These are phyloP conservation scores for Desmodesmus armatus DNA, from an alignment of 139 green algal species.

Conservation along the genomic window DNA sequence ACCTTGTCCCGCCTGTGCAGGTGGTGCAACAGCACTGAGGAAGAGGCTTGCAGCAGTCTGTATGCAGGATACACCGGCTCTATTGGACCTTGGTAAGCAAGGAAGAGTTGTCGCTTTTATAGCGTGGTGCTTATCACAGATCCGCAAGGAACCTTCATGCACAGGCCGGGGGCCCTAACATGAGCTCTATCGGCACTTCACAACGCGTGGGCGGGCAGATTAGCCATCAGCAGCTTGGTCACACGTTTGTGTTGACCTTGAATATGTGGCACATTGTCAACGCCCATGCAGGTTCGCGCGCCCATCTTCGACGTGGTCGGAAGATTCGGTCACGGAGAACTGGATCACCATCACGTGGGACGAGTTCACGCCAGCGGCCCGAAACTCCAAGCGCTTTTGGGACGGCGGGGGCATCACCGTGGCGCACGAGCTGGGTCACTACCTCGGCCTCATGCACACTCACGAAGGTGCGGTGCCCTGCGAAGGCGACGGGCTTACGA, in stretches of 20 bases:
- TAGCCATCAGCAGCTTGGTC: no score
- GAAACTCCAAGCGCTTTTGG: slow-evolving; percentile 1
- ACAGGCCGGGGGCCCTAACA: no score
- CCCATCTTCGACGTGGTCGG: not conserved
- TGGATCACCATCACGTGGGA: slow-evolving; percentile 29
- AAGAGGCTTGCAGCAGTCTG: slow-evolving; percentile 5
- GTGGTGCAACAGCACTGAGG: not conserved
- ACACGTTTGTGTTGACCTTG: no score
- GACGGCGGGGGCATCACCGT: slow-evolving; percentile 2
- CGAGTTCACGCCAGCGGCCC: not conserved
- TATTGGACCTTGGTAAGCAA: slow-evolving; percentile 1
- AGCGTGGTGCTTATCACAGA: no score
- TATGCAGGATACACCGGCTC: not conserved
- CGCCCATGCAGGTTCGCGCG: no score
- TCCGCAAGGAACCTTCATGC: no score
- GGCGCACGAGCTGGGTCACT: slow-evolving; percentile 33
- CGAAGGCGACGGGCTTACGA: slow-evolving; percentile 7
- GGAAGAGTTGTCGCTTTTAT: no score
- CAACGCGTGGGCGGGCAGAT: no score
- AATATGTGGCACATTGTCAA: no score
- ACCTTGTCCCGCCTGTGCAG: no score
- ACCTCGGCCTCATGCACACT: slow-evolving; percentile 26
- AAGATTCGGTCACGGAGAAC: slow-evolving; percentile 1
- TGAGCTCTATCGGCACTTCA: no score
- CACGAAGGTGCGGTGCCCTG: not conserved